Evolutionary conservation across 169 alveolate genomes (phyloP).

Genomic region (Eimeria acervulina): DNA sequence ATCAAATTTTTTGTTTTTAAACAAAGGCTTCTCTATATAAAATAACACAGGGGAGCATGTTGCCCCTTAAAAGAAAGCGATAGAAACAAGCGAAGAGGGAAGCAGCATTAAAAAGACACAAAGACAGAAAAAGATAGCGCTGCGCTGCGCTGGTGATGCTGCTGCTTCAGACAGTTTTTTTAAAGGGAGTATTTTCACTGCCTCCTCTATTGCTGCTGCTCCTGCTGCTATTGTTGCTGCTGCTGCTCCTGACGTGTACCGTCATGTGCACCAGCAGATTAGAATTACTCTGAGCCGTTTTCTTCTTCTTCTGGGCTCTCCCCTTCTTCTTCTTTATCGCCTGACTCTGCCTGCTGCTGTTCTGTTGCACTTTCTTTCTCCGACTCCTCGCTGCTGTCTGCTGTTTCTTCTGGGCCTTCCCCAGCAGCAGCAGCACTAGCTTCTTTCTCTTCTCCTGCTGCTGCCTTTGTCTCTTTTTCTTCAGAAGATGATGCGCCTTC

Average conservation of each 20-base stretch:
- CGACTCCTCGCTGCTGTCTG: not conserved
- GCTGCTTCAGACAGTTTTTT: not conserved
- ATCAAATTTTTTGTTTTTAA: too few species aligned
- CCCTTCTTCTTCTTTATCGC: not conserved
- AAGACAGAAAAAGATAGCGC: not conserved
- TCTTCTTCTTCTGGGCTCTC: conserved; percentile 1
- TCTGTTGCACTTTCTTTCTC: not conserved
- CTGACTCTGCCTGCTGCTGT: not conserved
- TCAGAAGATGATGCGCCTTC: not conserved
- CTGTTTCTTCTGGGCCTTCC: not conserved
- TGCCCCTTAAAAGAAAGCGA: not conserved
- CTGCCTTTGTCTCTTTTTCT: not conserved
- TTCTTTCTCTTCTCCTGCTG: not conserved
- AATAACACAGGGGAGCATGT: too few species aligned
- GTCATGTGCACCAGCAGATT: not conserved
- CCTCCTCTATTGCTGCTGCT: not conserved
- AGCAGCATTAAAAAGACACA: not conserved
- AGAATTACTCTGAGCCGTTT: not conserved
- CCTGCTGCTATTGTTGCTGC: not conserved
- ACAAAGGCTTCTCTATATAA: not conserved
- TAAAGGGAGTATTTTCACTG: too few species aligned
- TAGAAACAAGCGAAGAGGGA: not conserved
- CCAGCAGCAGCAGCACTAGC: not conserved
- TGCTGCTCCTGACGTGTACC: not conserved
- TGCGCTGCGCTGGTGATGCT: not conserved